Evolutionary conservation across 116 monocot genomes (phyloP).

Genomic region (Cymodocea nodosa): DNA sequence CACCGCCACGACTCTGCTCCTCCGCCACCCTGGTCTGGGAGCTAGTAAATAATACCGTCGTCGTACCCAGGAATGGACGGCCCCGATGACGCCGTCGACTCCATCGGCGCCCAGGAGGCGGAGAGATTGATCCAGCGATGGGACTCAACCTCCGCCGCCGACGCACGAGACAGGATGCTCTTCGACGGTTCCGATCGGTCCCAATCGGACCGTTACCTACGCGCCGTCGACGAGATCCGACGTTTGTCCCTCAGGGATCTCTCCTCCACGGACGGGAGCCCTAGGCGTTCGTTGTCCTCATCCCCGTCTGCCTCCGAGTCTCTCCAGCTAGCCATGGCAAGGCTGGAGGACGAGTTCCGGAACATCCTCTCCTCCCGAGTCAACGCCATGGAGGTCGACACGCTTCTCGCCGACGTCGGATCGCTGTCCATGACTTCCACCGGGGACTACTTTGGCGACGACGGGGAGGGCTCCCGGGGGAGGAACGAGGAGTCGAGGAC

Average conservation of each 20-base stretch:
- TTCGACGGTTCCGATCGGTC: slow-evolving; percentile 40
- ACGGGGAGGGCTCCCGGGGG: background rate
- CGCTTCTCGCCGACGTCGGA: slow-evolving; percentile 27
- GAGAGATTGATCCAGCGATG: slow-evolving; percentile 53
- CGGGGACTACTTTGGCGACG: slow-evolving; percentile 1
- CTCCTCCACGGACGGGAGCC: background rate
- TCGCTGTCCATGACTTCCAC: slow-evolving; percentile 29
- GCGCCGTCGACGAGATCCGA: slow-evolving; percentile 64
- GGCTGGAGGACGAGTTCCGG: slow-evolving; percentile 89
- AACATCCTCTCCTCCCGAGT: slow-evolving; percentile 57
- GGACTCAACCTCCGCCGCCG: slow-evolving; percentile 32
- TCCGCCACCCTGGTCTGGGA: background rate
- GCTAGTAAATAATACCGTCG: background rate
- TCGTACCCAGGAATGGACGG: background rate
- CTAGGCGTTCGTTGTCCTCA: background rate
- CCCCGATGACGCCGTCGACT: background rate
- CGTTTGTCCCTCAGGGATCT: slow-evolving; percentile 19
- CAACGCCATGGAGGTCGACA: slow-evolving; percentile 44
- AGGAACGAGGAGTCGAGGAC: background rate
- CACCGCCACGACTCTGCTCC: background rate
- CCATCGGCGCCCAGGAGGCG: slow-evolving; percentile 28
- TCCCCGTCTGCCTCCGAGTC: slow-evolving; percentile 9
- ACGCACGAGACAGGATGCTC: slow-evolving; percentile 26
- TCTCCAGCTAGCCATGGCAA: slow-evolving; percentile 61
- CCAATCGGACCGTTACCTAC: slow-evolving; percentile 50